phyloP scores from a whole-genome alignment of 2,329 filamentous ascomycete species.

The Penicillium sp. region DNA sequence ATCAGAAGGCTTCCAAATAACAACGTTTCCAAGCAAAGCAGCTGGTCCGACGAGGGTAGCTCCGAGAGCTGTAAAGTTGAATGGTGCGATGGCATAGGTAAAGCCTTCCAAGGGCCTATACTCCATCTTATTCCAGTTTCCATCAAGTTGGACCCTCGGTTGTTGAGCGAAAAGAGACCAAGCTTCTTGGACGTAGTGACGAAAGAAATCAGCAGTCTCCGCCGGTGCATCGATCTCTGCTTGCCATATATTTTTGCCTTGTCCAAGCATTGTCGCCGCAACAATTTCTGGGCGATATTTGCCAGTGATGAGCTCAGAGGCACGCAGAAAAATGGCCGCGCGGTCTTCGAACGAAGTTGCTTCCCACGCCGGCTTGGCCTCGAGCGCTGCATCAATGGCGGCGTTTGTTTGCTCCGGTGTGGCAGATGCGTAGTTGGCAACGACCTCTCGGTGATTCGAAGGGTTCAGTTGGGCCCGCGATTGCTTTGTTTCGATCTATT shows the following conservation, averaged over 20 bases:
- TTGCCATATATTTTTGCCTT: constrained; percentile 97
- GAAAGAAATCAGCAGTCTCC: constrained; percentile 83
- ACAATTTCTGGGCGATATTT: constrained; percentile 95
- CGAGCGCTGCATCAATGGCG: constrained; percentile 19
- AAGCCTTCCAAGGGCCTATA: constrained; percentile 87
- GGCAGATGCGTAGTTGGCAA: constrained; percentile 24
- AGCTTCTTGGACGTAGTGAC: constrained; percentile 85
- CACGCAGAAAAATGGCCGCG: constrained; percentile 88
- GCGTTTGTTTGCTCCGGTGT: constrained; percentile 15
- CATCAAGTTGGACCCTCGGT: constrained; percentile 73
- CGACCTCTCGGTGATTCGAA: constrained; percentile 21
- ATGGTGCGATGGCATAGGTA: constrained; percentile 85
- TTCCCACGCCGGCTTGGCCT: constrained; percentile 60
- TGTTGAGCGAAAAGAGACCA: constrained; percentile 84
- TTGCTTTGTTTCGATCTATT: constrained; percentile 17
- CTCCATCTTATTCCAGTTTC: constrained; percentile 85
- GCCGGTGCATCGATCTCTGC: constrained; percentile 92
- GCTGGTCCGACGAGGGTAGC: constrained; percentile 78
- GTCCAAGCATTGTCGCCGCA: constrained; percentile 88
- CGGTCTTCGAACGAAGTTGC: constrained; percentile 80
- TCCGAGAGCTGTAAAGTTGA: constrained; percentile 93
- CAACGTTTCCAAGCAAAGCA: constrained; percentile 85
- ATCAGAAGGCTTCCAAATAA: constrained; percentile 90
- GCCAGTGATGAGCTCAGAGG: constrained; percentile 77
- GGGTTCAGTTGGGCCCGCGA: constrained; percentile 19